Conservation (phyloP, 2,329 filamentous ascomycete genomes). For the Chrysoporthe austroafricana region DNA sequence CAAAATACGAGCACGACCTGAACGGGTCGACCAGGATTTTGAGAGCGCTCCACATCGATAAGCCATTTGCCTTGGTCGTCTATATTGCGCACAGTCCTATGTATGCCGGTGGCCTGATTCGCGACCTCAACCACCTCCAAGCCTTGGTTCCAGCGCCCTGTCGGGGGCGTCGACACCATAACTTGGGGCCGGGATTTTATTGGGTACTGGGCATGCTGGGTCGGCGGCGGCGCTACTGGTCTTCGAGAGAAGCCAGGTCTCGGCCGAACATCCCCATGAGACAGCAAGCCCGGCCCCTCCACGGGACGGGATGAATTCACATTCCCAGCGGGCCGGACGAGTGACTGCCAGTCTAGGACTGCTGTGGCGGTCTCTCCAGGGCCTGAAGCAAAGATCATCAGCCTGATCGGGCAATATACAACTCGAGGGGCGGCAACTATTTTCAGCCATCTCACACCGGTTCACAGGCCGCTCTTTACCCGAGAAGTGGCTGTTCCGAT, state of each 20-base stretch:
- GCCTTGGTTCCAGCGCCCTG: neutral
- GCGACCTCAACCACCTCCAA: neutral
- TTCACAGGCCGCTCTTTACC: neutral
- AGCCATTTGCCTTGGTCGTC: neutral
- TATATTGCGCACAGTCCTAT: neutral
- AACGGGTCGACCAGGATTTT: neutral
- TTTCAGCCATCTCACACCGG: neutral
- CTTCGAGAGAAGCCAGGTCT: neutral
- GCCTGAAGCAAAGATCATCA: neutral
- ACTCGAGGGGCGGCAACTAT: neutral
- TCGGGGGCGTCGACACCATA: neutral
- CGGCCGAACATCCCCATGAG: neutral
- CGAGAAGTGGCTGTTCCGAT: neutral
- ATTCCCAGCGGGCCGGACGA: neutral
- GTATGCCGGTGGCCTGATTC: neutral
- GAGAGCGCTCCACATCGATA: neutral
- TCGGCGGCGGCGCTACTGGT: neutral
- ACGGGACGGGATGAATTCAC: neutral
- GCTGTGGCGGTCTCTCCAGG: neutral
- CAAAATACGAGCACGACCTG: neutral
- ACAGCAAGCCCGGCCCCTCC: neutral
- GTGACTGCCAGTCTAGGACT: neutral
- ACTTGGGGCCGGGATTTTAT: neutral
- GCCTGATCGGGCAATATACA: constrained; percentile 3
- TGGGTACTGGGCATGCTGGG: too few species aligned